phyloP scores from a whole-genome alignment of 176 grass and related monocot species.

The Juncus effusus region DNA sequence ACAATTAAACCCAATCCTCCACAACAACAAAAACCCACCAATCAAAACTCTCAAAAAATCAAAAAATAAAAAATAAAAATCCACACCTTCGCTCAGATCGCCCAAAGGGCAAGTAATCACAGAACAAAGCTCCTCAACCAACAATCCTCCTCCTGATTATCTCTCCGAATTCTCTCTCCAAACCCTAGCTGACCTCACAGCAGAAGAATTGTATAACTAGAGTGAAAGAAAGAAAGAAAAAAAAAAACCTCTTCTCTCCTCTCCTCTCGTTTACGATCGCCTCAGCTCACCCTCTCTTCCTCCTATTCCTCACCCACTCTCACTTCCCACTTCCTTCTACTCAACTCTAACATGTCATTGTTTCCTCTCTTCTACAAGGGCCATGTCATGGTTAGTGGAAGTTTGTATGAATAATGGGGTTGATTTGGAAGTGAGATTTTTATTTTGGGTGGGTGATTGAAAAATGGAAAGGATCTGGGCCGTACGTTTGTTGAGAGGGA shows the following conservation, averaged over 20 bases:
- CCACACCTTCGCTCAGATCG: constrained; percentile 18
- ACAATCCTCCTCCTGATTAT: neutral
- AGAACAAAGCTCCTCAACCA: neutral
- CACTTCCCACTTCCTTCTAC: constrained; percentile 2
- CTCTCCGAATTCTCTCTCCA: neutral
- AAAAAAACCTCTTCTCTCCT: constrained; percentile 11
- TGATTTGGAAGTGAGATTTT: neutral
- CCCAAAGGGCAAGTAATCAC: neutral
- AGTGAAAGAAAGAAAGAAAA: constrained; percentile 13
- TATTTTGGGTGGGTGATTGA: constrained; percentile 28
- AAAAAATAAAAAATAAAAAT: neutral
- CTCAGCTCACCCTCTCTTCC: constrained; percentile 34
- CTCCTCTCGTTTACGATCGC: constrained; percentile 34
- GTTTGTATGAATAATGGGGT: constrained; percentile 4
- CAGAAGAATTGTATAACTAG: constrained; percentile 15
- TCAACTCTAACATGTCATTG: neutral
- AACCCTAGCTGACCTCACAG: constrained; percentile 22
- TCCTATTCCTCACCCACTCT: constrained; percentile 12
- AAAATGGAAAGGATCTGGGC: neutral
- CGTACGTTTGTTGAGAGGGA: neutral
- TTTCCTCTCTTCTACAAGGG: neutral
- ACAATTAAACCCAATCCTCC: too few relatives aligned
- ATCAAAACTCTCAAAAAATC: too few relatives aligned
- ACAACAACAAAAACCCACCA: too few relatives aligned
- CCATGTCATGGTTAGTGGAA: neutral